A percentile compares a stretch with the other conserved stretches of the same genome.
These are phyloP conservation scores for Carex myosuroides DNA, from an alignment of 176 grass and related monocot genomes.

Conservation along the genomic window DNA sequence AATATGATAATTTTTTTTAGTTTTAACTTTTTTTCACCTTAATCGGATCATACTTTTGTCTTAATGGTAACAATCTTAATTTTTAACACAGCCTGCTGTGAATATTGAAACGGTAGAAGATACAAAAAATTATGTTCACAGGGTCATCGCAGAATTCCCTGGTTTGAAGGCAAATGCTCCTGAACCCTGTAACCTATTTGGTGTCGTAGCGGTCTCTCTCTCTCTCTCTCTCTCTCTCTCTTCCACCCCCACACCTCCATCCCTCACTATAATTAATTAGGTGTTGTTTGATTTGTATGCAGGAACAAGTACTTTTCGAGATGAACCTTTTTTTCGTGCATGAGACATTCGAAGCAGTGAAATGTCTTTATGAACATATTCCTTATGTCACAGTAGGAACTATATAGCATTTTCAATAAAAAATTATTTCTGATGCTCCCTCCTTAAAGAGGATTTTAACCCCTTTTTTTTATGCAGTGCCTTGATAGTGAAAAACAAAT, in stretches of 20 bases:
- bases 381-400: not conserved
- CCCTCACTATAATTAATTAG: not conserved
- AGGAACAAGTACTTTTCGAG: not conserved
- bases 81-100: not conserved
- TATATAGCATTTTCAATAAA: not conserved
- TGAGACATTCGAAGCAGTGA: not conserved
- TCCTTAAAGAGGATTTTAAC: not conserved
- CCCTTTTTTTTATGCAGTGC: not conserved
- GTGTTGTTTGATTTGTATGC: not conserved
- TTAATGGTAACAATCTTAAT: not conserved
- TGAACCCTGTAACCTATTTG: not conserved
- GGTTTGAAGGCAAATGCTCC: not conserved
- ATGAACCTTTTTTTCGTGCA: not conserved
- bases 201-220: not conserved
- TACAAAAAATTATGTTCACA: not conserved
- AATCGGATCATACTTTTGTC: not conserved
- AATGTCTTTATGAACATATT: not conserved
- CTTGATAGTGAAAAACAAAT: too few species aligned
- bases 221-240: not conserved
- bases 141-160: not conserved
- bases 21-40: not conserved
- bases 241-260: not conserved
- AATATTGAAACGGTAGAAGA: not conserved
- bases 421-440: not conserved
- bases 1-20: not conserved